phyloP scores from a whole-genome alignment of 306 rosid genomes.

The Malus orientalis region DNA sequence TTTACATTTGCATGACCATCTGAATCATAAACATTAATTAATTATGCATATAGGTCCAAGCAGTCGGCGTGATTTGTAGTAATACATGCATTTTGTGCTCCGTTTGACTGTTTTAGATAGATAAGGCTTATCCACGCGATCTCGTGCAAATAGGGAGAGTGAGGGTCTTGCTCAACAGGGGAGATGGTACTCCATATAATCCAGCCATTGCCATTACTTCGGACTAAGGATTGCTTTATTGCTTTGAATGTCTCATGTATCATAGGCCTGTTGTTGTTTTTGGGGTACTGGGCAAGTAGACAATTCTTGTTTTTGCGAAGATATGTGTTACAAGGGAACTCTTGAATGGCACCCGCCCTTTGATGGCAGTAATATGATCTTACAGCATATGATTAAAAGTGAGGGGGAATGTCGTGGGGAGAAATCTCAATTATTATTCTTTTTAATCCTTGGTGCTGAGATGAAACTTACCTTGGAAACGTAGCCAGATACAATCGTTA shows the following conservation, averaged over 20 bases:
- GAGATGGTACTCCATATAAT: slow-evolving; percentile 67
- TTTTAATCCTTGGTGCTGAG: neutral
- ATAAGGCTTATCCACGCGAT: slow-evolving; percentile 89
- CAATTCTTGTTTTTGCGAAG: too few species aligned
- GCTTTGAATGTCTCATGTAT: too few species aligned
- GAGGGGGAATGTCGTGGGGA: neutral
- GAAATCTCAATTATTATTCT: neutral
- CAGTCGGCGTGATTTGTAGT: too few species aligned
- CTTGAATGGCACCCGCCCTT: too few species aligned
- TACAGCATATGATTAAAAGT: too few species aligned
- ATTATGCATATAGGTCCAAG: too few species aligned
- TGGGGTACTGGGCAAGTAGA: too few species aligned
- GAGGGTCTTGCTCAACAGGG: slow-evolving; percentile 66
- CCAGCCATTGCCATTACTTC: slow-evolving; percentile 34
- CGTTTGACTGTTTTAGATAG: slow-evolving; percentile 34
- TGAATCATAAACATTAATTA: neutral
- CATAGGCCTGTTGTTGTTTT: too few species aligned
- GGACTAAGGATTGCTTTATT: slow-evolving; percentile 37
- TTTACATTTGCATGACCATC: neutral
- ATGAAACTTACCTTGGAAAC: neutral
- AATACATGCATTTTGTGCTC: too few species aligned
- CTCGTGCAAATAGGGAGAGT: slow-evolving; percentile 86
- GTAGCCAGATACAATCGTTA: too few species aligned
- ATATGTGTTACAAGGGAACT: too few species aligned
- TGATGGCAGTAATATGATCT: too few species aligned